Evolutionary conservation across 2,329 filamentous ascomycete genomes (phyloP), one percentile per base, ranked within the genome.

Genomic region (Fusarium austroafricanum): DNA sequence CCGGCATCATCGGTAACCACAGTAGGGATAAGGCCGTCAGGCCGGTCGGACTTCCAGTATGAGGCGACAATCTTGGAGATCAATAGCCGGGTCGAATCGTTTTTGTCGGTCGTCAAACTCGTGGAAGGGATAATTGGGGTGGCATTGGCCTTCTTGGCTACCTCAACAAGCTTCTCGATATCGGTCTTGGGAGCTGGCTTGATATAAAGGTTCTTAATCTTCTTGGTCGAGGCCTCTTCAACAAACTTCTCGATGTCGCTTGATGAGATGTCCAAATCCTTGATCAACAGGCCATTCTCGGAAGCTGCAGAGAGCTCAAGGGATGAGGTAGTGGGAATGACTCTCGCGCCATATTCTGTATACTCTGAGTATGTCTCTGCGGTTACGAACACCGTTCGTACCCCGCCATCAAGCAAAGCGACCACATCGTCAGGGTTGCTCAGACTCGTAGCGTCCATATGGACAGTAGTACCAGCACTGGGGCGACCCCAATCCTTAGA

Each of bases 1-100:
- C 94, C 94, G 47, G 91, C 84, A 83, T 97, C 93, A 76, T 99
- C 93, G 2, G 92, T 94, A 10, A 99, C 96, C 6, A 97, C 87
- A 0, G 96, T 99, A 3, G 96, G 91, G 71, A 97, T 89, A 10
- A 99, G 85, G 10, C 92, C 91, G 76, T 97, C 96, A 6, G 88
- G 80, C 67, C 94, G 87, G 79, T 99, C 96, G 38, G 92, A 93
- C 66, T 87, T 90, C 80, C 94, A 94, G 67, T 90, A 89, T 4
- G 88, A 85, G 50, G 93, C 87, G 64, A 98, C 84, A 29, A 97
- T 81, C 73, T 88, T 89, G 37, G 89, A 89, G 26, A 97, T 81
- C 50, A 86, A 77, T 33, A 80, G 72, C 75, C 82, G 85, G 42
- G 84, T 82, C 12, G 85, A 77, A 49, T 90, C 85, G 42, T 87